Evolutionary conservation across 2,329 filamentous ascomycete genomes (phyloP), one percentile per base, ranked within the genome.

Genomic region (Xylaria hypoxylon): DNA sequence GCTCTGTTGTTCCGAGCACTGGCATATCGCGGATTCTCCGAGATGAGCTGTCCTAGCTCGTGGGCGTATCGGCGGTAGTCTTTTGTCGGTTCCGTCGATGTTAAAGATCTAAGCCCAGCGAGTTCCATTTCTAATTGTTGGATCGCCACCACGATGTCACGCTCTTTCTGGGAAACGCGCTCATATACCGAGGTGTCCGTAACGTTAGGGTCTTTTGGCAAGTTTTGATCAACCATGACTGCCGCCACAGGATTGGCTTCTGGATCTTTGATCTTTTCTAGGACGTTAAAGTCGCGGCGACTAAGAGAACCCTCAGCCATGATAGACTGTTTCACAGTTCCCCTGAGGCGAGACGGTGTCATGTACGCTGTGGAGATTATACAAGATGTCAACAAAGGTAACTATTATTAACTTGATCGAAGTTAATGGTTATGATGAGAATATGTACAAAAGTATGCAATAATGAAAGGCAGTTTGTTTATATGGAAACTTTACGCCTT

Each of bases 1-100:
- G 90, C 92, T 56, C 91, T 85, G 78, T 95, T 94, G 76, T 93
- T 91, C 64, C 88, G 86, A 5, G 89, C 90, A 69, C 90, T 92
- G 24, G 91, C 90, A 77, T 94, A 94, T 35, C 80, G 78, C 2
- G 91, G 90, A 59, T 87, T 76, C 26, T 85, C 78, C 2, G 80
- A 73, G 45, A 93, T 86, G 35, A 93, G 81, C 2, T 78, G 75
- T 33, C 84, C 82, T 5, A 94, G 80, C 5, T 80, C 77, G 10
- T 77, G 75, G 19, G 89, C 77, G 59, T 83, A 83, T 40, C 78
- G 68, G 28, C 77, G 80, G 72, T 89, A 90, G 44, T 80, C 80
- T 1, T 78, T 73, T 33, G 82, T 72, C 3, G 83, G 79, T 5
- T 83, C 77, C n/a, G 74, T 71, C 42, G 73, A 75, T 19, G 79